A percentile compares a stretch with the other conserved stretches of the same genome.
phyloP scores from a whole-genome alignment of 2,329 filamentous ascomycete genomes.

The Colletotrichum karsti region DNA sequence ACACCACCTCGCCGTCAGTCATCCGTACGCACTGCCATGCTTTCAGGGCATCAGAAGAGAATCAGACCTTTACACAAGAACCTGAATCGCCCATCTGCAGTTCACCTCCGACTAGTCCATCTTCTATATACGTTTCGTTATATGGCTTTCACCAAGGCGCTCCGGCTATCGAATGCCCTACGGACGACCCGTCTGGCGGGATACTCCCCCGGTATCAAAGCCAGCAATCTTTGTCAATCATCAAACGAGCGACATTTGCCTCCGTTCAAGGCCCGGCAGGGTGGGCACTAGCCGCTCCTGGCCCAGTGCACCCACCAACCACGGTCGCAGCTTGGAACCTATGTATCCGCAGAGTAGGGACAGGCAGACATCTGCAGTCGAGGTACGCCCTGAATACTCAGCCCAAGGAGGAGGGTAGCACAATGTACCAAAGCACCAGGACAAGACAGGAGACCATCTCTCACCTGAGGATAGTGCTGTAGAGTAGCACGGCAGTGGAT shows the following conservation, averaged over 20 bases:
- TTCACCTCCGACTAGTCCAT: slow-evolving; percentile 2
- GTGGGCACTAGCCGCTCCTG: slow-evolving; percentile 18
- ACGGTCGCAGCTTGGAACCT: neutral
- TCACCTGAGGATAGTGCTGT: slow-evolving; percentile 11
- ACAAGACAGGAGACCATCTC: slow-evolving; percentile 11
- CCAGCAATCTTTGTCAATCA: slow-evolving; percentile 11
- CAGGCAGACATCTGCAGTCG: neutral
- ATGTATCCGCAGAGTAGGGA: slow-evolving; percentile 10
- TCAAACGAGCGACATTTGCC: slow-evolving; percentile 23
- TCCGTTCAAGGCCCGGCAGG: slow-evolving; percentile 15
- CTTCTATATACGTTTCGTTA: neutral
- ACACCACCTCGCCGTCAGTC: neutral
- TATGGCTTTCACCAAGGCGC: neutral
- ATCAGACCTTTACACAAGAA: neutral
- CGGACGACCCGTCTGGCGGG: neutral
- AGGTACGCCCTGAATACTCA: neutral
- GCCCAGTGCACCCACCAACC: slow-evolving; percentile 13
- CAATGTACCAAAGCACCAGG: neutral
- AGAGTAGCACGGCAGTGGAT: slow-evolving; percentile 21
- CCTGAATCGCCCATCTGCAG: neutral
- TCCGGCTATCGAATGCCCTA: neutral
- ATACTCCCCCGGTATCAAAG: slow-evolving; percentile 6
- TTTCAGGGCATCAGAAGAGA: slow-evolving; percentile 7
- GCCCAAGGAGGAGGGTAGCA: neutral
- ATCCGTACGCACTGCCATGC: slow-evolving; percentile 3